Conservation (phyloP, 805 yeast genomes). For the Scheffersomyces coipomensis region DNA sequence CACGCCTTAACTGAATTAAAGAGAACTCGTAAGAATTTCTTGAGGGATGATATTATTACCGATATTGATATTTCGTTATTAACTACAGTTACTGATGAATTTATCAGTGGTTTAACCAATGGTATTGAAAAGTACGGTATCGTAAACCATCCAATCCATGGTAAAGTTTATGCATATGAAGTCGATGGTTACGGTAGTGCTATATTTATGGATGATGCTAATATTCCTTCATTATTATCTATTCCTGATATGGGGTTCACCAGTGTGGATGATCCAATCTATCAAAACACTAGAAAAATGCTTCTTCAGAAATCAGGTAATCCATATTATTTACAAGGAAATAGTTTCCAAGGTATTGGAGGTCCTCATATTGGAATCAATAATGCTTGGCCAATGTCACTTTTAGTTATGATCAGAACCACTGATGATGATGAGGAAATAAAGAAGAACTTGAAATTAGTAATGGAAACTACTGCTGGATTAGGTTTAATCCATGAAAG, state of each 20-base stretch:
- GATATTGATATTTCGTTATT: constrained; percentile 8
- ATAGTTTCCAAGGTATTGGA: constrained; percentile 71
- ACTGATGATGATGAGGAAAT: constrained; percentile 73
- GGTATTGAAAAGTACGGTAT: constrained; percentile 68
- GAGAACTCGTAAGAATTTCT: constrained; percentile 23
- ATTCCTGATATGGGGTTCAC: constrained; percentile 77
- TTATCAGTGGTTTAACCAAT: constrained; percentile 41
- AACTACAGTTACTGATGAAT: constrained; percentile 23
- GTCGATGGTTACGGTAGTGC: constrained; percentile 83
- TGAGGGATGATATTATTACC: constrained; percentile 7
- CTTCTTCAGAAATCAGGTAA: constrained; percentile 65
- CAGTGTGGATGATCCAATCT: constrained; percentile 50
- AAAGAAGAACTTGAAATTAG: constrained; percentile 38
- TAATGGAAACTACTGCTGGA: constrained; percentile 65
- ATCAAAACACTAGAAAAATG: constrained; percentile 80
- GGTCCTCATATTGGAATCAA: constrained; percentile 86
- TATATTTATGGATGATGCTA: constrained; percentile 86
- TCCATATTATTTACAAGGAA: constrained; percentile 72
- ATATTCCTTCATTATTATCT: constrained; percentile 77
- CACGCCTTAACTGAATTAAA: constrained; percentile 65
- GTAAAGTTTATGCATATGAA: constrained; percentile 83
- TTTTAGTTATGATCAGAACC: constrained; percentile 74
- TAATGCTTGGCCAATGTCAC: constrained; percentile 90
- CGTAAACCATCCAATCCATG: constrained; percentile 65
- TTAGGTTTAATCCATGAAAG: constrained; percentile 86